phyloP scores from a whole-genome alignment of 805 yeast species.

The Wickerhamiella sergipiensis region DNA sequence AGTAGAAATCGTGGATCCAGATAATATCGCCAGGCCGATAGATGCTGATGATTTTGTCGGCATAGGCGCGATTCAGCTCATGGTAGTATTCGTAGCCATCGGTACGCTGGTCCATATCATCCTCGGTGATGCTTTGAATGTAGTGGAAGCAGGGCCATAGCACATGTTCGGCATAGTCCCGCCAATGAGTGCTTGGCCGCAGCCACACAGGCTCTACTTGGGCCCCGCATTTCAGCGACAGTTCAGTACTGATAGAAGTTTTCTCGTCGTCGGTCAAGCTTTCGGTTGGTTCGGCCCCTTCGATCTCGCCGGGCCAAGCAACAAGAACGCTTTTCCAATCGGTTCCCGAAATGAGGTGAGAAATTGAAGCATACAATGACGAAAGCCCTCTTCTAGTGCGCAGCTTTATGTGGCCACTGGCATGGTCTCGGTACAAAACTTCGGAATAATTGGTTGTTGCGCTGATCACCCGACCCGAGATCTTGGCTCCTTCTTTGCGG shows the following conservation, averaged over 20 bases:
- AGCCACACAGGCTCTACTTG: slow-evolving; percentile 62
- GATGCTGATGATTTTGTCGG: slow-evolving; percentile 55
- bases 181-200: slow-evolving; percentile 64
- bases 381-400: slow-evolving; percentile 58
- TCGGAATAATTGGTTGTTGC: slow-evolving; percentile 46
- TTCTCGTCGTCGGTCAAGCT: slow-evolving; percentile 45
- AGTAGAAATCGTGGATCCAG: slow-evolving; percentile 86
- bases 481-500: slow-evolving; percentile 15
- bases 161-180: slow-evolving; percentile 76
- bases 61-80: slow-evolving; percentile 79
- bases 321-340: slow-evolving; percentile 80
- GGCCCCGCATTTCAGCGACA: slow-evolving; percentile 23
- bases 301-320: slow-evolving; percentile 93
- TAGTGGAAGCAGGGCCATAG: slow-evolving; percentile 95
- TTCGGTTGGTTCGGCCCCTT: slow-evolving; percentile 15
- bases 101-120: slow-evolving; percentile 34
- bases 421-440: slow-evolving; percentile 16
- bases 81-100: slow-evolving; percentile 80
- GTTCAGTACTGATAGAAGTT: slow-evolving; percentile 29
- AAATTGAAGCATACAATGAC: slow-evolving; percentile 64
- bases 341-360: slow-evolving; percentile 28
- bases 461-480: slow-evolving; percentile 55
- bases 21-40: slow-evolving; percentile 83
- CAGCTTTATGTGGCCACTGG: slow-evolving; percentile 26
- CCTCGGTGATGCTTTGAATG: slow-evolving; percentile 35